phyloP scores from a whole-genome alignment of 2,329 filamentous ascomycete species.

The Arthrobotrys pseudoclavata region DNA sequence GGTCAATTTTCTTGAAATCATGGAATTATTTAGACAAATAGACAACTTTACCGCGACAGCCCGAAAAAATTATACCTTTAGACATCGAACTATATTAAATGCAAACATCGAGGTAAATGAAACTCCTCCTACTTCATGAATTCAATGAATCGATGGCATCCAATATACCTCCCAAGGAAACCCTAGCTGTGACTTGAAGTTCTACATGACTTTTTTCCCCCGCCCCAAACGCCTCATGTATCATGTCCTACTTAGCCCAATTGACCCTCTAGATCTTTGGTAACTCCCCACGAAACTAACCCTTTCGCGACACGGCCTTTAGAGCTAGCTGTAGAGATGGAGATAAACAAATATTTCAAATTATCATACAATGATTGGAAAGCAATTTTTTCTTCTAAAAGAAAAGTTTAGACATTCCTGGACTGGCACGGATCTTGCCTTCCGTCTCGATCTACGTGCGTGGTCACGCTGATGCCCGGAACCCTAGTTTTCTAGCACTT shows the following conservation, averaged over 20 bases:
- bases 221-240: neutral
- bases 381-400: neutral
- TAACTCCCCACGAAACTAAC: neutral
- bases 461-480: neutral
- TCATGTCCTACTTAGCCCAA: neutral
- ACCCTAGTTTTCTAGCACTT: neutral
- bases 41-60: slow-evolving; percentile 3
- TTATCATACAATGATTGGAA: neutral
- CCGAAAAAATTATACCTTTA: neutral
- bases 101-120: neutral
- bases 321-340: neutral
- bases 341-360: neutral
- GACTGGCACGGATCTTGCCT: slow-evolving; percentile 5
- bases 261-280: neutral
- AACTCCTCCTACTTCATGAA: too few species aligned
- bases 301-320: neutral
- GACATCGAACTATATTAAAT: neutral
- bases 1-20: neutral
- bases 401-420: neutral
- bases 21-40: neutral
- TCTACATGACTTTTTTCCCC: neutral
- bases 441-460: slow-evolving; percentile 14
- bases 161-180: neutral
- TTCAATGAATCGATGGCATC: neutral
- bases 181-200: neutral